Evolutionary conservation across 2,329 filamentous ascomycete genomes (phyloP).

Genomic region (Purpureocillium takamizusanense): DNA sequence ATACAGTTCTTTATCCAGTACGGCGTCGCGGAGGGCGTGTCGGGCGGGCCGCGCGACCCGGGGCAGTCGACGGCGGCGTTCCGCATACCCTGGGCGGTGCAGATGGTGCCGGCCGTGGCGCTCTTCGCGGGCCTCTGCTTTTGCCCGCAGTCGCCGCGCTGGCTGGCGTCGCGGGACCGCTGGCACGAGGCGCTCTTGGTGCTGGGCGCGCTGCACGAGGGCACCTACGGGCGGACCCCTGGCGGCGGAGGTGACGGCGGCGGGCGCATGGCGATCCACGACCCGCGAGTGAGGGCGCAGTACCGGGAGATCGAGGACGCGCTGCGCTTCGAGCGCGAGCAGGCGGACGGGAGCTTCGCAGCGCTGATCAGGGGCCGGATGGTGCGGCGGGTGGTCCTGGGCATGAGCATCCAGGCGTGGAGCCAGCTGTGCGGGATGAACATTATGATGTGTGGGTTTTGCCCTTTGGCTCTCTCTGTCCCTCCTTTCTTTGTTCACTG

Average conservation of each 20-base stretch:
- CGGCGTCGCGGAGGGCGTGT: conserved; percentile 43
- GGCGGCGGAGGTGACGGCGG: too few species aligned
- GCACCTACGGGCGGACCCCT: conserved; percentile 35
- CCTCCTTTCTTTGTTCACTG: too few species aligned
- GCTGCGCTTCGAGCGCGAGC: conserved; percentile 43
- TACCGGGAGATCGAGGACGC: conserved; percentile 52
- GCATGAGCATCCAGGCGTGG: conserved; percentile 51
- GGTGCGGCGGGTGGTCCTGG: conserved; percentile 46
- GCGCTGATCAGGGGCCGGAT: conserved; percentile 42
- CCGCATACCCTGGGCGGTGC: conserved; percentile 53
- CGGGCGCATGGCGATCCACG: conserved; percentile 6
- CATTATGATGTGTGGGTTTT: conserved; percentile 37
- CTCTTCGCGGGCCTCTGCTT: conserved; percentile 49
- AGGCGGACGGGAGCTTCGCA: conserved; percentile 36
- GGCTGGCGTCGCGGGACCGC: conserved; percentile 58
- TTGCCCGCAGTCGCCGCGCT: conserved; percentile 57
- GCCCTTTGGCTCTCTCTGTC: not conserved
- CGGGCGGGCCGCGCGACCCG: conserved; percentile 38
- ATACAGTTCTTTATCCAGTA: conserved; percentile 62
- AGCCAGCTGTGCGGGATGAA: conserved; percentile 52
- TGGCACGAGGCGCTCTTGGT: conserved; percentile 56
- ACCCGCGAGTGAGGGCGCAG: conserved; percentile 53
- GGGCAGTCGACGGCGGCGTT: conserved; percentile 45
- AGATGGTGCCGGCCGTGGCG: conserved; percentile 45
- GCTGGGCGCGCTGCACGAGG: conserved; percentile 49